phyloP scores from a whole-genome alignment of 441 rosid species.

The Brassica balearica region DNA sequence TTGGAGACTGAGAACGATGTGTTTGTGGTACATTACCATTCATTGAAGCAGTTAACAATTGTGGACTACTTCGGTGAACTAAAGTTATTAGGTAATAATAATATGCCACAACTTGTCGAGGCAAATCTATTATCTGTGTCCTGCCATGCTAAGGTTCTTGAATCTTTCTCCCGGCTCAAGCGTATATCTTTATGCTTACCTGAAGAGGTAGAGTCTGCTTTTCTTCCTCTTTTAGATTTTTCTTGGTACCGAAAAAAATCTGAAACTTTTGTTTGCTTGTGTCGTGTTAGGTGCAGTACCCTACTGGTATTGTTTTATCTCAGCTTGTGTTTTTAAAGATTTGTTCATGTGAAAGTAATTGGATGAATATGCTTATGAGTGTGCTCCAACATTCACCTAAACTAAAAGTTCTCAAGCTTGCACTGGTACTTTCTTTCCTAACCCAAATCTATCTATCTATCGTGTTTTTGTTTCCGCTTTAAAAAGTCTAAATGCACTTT shows the following conservation, averaged over 20 bases:
- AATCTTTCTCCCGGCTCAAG: neutral
- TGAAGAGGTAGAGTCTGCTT: neutral
- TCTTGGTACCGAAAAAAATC: neutral
- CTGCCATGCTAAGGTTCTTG: neutral
- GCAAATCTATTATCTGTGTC: neutral
- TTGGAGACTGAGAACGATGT: neutral
- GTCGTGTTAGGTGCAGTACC: constrained; percentile 10
- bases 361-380: neutral
- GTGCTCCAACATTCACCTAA: constrained; percentile 21
- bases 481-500: neutral
- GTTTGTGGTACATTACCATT: constrained; percentile 18
- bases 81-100: neutral
- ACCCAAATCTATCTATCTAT: neutral
- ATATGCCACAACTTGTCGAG: neutral
- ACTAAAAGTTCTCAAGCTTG: constrained; percentile 21
- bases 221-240: neutral
- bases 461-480: neutral
- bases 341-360: neutral
- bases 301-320: constrained; percentile 6
- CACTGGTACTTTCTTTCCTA: neutral
- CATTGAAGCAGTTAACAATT: constrained; percentile 1
- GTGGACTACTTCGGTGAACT: neutral
- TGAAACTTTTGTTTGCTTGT: neutral
- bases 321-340: constrained; percentile 23
- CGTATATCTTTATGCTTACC: constrained; percentile 2